These are phyloP conservation scores for Colletotrichum limetticola DNA, from an alignment of 2,329 filamentous ascomycete species.

Conservation along the genomic window DNA sequence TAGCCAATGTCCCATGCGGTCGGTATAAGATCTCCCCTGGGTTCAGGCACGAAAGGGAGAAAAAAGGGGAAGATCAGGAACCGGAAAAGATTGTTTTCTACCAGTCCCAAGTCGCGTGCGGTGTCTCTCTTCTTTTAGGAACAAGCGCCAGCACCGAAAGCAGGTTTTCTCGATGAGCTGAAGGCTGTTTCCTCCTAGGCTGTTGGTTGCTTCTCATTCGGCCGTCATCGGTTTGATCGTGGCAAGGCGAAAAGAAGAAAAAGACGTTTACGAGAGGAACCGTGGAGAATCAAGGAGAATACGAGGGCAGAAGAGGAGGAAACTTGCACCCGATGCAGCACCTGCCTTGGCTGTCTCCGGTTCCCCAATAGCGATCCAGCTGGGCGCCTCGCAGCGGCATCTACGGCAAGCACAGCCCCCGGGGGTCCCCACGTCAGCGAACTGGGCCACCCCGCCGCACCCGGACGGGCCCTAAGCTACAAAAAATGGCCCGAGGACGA, in stretches of 20 bases:
- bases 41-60: background rate
- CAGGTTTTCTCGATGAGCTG: background rate
- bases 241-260: background rate
- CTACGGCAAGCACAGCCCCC: slow-evolving; percentile 25
- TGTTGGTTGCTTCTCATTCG: too few relatives aligned
- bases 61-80: background rate
- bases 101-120: background rate
- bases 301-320: background rate
- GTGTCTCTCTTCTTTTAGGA: background rate
- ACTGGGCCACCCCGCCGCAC: slow-evolving; percentile 5
- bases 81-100: background rate
- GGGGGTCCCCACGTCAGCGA: slow-evolving; percentile 19
- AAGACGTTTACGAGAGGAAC: background rate
- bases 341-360: slow-evolving; percentile 1
- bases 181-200: background rate
- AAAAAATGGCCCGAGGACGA: background rate
- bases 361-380: slow-evolving; percentile 20
- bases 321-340: slow-evolving; percentile 17
- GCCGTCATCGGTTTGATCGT: background rate
- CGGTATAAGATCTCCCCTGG: background rate
- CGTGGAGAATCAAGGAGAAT: background rate
- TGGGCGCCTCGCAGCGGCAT: slow-evolving; percentile 24
- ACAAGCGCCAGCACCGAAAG: background rate
- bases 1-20: background rate
- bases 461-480: background rate